Percentiles rank a stretch among this genome's conserved stretches.
Evolutionary conservation across 2,329 filamentous ascomycete species (phyloP).

Genomic region (Grosmannia penicillata): DNA sequence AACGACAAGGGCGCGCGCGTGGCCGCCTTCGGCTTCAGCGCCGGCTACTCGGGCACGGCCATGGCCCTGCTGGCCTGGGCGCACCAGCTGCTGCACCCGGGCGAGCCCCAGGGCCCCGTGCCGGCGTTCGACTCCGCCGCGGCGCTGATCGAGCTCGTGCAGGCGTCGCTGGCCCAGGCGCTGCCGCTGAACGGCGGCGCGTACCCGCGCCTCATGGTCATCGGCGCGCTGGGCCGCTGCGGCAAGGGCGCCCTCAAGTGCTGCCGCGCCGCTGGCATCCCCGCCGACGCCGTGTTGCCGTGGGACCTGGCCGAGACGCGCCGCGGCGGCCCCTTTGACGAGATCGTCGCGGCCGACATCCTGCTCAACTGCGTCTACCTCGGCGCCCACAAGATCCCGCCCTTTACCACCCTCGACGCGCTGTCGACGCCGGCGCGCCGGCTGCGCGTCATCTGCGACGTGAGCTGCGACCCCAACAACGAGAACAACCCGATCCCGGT

Average conservation of each 20-base stretch:
- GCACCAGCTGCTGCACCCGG: constrained; percentile 55
- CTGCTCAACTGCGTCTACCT: constrained; percentile 90
- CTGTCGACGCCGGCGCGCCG: constrained; percentile 55
- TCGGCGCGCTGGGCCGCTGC: constrained; percentile 73
- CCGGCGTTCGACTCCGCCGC: constrained; percentile 18
- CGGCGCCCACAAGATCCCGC: constrained; percentile 48
- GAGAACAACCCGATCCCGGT: constrained; percentile 52
- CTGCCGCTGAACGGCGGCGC: constrained; percentile 44
- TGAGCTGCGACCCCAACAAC: constrained; percentile 61
- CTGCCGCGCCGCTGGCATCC: constrained; percentile 58
- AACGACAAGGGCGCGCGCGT: constrained; percentile 50
- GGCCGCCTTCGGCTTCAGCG: constrained; percentile 58
- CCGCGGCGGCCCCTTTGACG: constrained; percentile 60
- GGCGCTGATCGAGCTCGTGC: constrained; percentile 58
- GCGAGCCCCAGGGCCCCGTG: constrained; percentile 3
- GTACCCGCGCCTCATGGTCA: constrained; percentile 63
- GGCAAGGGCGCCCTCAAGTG: constrained; percentile 74
- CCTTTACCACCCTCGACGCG: constrained; percentile 61
- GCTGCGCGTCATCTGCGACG: constrained; percentile 69
- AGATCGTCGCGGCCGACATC: constrained; percentile 62
- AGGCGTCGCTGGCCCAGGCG: constrained; percentile 52
- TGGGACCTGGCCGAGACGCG: constrained; percentile 71
- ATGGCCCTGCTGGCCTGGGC: constrained; percentile 70
- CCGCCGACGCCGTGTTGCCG: constrained; percentile 48
- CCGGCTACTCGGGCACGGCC: constrained; percentile 62